A percentile compares a stretch with the other conserved stretches of the same genome.
Evolutionary conservation across 2,329 filamentous ascomycete genomes (phyloP).

Genomic region (Aspergillus calidoustus): DNA sequence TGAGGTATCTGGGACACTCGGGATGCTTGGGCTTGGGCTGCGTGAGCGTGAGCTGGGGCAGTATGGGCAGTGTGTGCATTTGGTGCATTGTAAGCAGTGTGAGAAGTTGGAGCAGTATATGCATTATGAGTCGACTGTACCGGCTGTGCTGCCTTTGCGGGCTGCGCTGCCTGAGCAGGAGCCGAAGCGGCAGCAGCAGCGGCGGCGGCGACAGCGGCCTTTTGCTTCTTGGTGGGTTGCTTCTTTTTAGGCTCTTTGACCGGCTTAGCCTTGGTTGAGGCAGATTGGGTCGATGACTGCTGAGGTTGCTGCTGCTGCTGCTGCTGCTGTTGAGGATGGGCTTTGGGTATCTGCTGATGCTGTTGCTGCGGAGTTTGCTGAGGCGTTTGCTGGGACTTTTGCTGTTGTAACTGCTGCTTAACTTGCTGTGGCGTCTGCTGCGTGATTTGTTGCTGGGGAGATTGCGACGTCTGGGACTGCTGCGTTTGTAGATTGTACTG

Average conservation of each 20-base stretch:
- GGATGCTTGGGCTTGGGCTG: slow-evolving; percentile 1
- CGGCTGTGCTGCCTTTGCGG: neutral
- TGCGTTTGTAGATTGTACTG: slow-evolving; percentile 23
- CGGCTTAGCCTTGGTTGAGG: slow-evolving; percentile 13
- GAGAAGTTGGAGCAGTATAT: neutral
- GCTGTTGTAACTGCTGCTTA: slow-evolving; percentile 27
- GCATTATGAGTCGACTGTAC: neutral
- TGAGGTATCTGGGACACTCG: neutral
- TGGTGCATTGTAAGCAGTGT: neutral
- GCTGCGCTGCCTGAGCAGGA: neutral
- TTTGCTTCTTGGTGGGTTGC: slow-evolving; percentile 15
- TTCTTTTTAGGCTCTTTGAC: slow-evolving; percentile 17
- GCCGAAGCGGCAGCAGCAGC: slow-evolving; percentile 8
- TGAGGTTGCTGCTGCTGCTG: slow-evolving; percentile 19
- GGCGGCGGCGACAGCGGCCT: slow-evolving; percentile 17
- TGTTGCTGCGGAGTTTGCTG: slow-evolving; percentile 23
- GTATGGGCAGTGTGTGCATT: neutral
- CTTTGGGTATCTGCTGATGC: neutral
- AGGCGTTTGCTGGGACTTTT: slow-evolving; percentile 9
- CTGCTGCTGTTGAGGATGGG: slow-evolving; percentile 1
- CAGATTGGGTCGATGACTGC: slow-evolving; percentile 21
- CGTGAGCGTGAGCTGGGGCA: neutral
- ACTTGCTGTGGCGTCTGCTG: slow-evolving; percentile 19
- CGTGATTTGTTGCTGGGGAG: slow-evolving; percentile 14
- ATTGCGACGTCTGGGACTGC: slow-evolving; percentile 17